Evolutionary conservation across 306 rosid species (phyloP).

Genomic region (peach (Prunus persica)): DNA sequence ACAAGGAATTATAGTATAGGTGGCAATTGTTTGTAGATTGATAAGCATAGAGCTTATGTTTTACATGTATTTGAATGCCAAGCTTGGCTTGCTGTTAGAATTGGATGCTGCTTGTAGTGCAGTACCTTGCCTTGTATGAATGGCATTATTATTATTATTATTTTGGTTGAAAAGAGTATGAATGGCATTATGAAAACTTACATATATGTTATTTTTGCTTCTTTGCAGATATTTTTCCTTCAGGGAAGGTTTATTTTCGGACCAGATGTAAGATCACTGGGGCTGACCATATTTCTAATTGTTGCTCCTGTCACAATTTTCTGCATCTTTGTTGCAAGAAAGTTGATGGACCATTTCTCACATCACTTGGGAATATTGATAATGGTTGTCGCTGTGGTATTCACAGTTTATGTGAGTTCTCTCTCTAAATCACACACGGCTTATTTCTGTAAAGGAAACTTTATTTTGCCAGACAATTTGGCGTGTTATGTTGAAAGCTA

Average conservation of each 20-base stretch:
- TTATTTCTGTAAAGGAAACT: background rate
- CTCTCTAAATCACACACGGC: conserved; percentile 6
- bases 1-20: background rate
- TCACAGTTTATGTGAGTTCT: conserved; percentile 74
- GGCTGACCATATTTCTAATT: conserved; percentile 73
- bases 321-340: conserved; percentile 88
- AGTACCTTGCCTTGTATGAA: background rate
- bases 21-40: background rate
- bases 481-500: background rate
- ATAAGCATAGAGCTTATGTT: background rate
- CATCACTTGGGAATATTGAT: conserved; percentile 68
- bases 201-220: conserved; percentile 5
- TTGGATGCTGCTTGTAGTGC: background rate
- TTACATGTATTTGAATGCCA: background rate
- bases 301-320: conserved; percentile 80
- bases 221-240: conserved; percentile 83
- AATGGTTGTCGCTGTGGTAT: conserved; percentile 59
- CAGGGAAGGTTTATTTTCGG: conserved; percentile 95
- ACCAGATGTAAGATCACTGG: conserved; percentile 97
- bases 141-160: background rate
- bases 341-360: conserved; percentile 68
- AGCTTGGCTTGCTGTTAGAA: background rate
- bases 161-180: too few relatives aligned
- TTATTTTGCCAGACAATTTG: background rate
- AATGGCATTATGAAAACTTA: conserved; percentile 3